A percentile compares a stretch with the other conserved stretches of the same genome.
Evolutionary conservation across 2,329 filamentous ascomycete species (phyloP).

Genomic region (Cercospora brassicicola): DNA sequence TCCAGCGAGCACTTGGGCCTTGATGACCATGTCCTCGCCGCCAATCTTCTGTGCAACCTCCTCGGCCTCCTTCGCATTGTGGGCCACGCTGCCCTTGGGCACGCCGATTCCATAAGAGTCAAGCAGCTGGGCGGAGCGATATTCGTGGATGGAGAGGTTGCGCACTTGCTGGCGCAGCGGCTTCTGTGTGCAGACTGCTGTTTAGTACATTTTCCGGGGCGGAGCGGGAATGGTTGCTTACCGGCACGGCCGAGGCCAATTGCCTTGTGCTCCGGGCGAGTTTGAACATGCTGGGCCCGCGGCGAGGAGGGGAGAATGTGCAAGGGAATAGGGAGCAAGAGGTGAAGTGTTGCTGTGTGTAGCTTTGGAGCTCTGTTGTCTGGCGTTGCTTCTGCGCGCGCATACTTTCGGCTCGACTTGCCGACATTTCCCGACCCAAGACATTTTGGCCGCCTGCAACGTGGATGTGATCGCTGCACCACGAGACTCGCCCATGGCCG

Average conservation of each 20-base stretch:
- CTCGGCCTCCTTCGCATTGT: slow-evolving; percentile 83
- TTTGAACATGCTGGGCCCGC: slow-evolving; percentile 69
- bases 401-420: slow-evolving; percentile 7
- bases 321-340: background rate
- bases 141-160: slow-evolving; percentile 96
- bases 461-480: background rate
- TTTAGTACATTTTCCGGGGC: slow-evolving; percentile 22
- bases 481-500: slow-evolving; percentile 8
- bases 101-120: slow-evolving; percentile 90
- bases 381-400: slow-evolving; percentile 8
- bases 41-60: slow-evolving; percentile 85
- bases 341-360: slow-evolving; percentile 17
- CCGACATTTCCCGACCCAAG: slow-evolving; percentile 11
- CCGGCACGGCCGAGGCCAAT: slow-evolving; percentile 75
- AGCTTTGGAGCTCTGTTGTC: slow-evolving; percentile 19
- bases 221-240: background rate
- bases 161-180: slow-evolving; percentile 72
- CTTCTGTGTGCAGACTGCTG: slow-evolving; percentile 43
- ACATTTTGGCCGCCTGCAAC: background rate
- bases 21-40: slow-evolving; percentile 96
- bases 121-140: slow-evolving; percentile 89
- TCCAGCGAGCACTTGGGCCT: slow-evolving; percentile 97
- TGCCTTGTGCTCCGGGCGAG: slow-evolving; percentile 73
- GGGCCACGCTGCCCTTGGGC: slow-evolving; percentile 84
- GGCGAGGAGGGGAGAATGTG: slow-evolving; percentile 5